Evolutionary conservation across 768 basidiomycete genomes (phyloP), one percentile per base, ranked within the genome.

Genomic region (Trametes coccinea): DNA sequence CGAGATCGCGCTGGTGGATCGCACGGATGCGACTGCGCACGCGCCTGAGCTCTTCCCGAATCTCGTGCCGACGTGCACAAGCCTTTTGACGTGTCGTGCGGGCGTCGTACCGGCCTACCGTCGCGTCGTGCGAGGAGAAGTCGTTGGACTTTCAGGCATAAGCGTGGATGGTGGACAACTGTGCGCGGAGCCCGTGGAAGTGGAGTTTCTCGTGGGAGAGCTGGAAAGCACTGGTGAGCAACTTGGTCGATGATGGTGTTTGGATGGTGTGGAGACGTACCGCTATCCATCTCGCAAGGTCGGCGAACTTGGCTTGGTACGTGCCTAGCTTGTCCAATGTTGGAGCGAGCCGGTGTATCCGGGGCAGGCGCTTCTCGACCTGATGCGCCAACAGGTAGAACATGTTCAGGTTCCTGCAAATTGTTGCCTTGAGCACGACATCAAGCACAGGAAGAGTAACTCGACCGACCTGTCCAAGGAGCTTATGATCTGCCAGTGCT

Each of bases 141-240:
- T 30, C 62, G 17, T 22, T 50, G 22, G 39, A 13, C 17, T 17
- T 29, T 39, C 56, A 57, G 5, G 61, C 62, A 48, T 22, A 29
- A 8, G 50, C n/a, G 44, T 41, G 56, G 14, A 45, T 49, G 11
- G 37, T 29, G 47, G 56, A 41, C 16, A 67, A 53, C 33, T 60
- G 53, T 2, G 41, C 31, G 39, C 56, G 62, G 6, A 67, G 57
- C 8, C 30, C 22, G 41, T 61, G 57, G n/a, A 64, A 44, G 50
- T 49, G 60, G 14, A 62, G 54, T 48, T 62, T 67, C 60, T 67
- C 62, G 46, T 67, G 54, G 27, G 66, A 67, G 37, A 64, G 43
- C 65, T 66, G 47, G 5, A 10, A 4, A 10, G 34, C 31, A n/a
- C 31, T 3, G 51, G 53, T 6, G 22, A 53, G 9, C 13, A 2